Base-by-base conservation (phyloP, 2,329 filamentous ascomycete species). In the Corniculantispora saksenae region DNA sequence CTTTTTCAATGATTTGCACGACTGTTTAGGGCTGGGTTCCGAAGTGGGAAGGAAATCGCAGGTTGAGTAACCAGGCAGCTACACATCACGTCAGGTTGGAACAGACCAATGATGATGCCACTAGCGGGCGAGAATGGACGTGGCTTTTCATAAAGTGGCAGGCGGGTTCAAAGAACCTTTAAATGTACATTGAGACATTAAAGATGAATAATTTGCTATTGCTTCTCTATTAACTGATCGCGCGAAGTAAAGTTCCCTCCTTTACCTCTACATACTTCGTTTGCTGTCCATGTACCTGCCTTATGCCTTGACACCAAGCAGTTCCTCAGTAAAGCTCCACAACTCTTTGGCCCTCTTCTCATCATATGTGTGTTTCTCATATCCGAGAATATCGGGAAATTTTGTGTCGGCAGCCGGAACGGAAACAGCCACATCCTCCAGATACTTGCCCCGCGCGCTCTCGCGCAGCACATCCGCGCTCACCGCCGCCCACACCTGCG, bases 381-480 rank as follows among this genome's bases (percentile, higher is more conserved):
- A 55, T 29, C 51, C 51, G 9, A 29, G 23, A 55, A 55, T 32
- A 32, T 32, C 27, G 25, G 51, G 51, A n/a, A 6, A 29, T n/a
- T 55, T 38, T 55, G 51, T 55, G 5, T 55, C 51, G 19, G 25
- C 51, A n/a, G 19, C 32, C 9, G 51, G 51, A n/a, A 32, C 19
- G 21, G 25, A 19, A 27, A 55, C 51, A n/a, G 23, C 6, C 25
- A 55, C 51, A 10, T 83, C 74, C 35, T 76, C 75, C 23, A 82
- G 66, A 69, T 83, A 84, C 65, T 72, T 72, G 1, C 81, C 81
- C 5, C 79, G 81, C 66, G 74, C 78, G 7, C 72, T 76, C 67
- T 81, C 76, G 70, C 74, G 78, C 40, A 77, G 75, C 58, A 73
- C 74, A 21, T 67, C 66, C 5, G 66, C 54, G 1, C 69, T 73